A percentile compares a stretch with the other conserved stretches of the same genome.
Evolutionary conservation across 2,329 filamentous ascomycete genomes (phyloP).

Genomic region (Ceratocystis variospora): DNA sequence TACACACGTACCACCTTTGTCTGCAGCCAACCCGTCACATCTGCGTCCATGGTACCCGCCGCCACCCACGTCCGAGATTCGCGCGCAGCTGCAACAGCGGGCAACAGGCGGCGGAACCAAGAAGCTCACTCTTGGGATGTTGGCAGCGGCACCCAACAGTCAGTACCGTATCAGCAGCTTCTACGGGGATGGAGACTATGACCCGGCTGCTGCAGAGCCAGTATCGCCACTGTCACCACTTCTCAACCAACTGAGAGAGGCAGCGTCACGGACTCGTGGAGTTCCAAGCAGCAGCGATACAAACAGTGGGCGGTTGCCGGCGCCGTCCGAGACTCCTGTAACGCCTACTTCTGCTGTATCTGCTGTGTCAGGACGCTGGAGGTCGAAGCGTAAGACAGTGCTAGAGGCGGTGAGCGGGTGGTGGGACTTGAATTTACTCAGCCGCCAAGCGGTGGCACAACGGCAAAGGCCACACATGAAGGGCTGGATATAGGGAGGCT

Average conservation of each 20-base stretch:
- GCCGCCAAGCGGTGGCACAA: slow-evolving; percentile 21
- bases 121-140: slow-evolving; percentile 17
- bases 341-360: slow-evolving; percentile 20
- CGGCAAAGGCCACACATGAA: slow-evolving; percentile 17
- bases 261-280: slow-evolving; percentile 2
- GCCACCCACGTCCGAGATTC: slow-evolving; percentile 11
- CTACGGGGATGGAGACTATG: slow-evolving; percentile 7
- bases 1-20: background rate
- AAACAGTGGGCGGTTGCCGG: slow-evolving; percentile 9
- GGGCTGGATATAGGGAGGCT: slow-evolving; percentile 14
- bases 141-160: slow-evolving; percentile 10
- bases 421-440: slow-evolving; percentile 41
- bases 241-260: slow-evolving; percentile 17
- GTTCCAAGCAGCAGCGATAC: background rate
- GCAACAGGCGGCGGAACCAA: background rate
- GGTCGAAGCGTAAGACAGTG: slow-evolving; percentile 33
- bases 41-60: slow-evolving; percentile 21
- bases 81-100: slow-evolving; percentile 7
- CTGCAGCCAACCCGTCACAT: background rate
- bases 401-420: slow-evolving; percentile 38
- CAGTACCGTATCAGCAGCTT: slow-evolving; percentile 12
- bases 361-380: slow-evolving; percentile 19
- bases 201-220: slow-evolving; percentile 18
- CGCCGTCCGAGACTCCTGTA: slow-evolving; percentile 16
- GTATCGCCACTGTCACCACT: slow-evolving; percentile 23